Conservation (phyloP, 2,329 filamentous ascomycete genomes). For the Teratosphaeria destructans region DNA sequence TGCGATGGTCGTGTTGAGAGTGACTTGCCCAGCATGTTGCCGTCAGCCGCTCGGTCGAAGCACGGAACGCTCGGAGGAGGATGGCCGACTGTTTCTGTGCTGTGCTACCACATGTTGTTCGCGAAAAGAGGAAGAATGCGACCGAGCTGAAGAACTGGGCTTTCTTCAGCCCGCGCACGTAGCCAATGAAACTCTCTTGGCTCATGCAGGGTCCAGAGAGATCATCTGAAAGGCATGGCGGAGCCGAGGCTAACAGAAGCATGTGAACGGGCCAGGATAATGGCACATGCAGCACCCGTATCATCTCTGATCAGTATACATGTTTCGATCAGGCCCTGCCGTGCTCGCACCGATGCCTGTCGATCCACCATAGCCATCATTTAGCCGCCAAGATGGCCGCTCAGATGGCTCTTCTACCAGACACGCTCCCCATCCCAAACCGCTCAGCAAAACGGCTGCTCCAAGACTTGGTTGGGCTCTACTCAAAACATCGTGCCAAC, state of each 20-base stretch:
- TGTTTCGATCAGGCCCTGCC: background rate
- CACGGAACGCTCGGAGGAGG: too few relatives aligned
- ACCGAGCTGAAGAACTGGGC: too few relatives aligned
- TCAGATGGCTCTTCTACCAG: background rate
- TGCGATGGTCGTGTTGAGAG: background rate
- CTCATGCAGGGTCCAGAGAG: too few relatives aligned
- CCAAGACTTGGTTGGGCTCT: conserved; percentile 54
- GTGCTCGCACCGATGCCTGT: background rate
- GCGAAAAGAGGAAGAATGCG: too few relatives aligned
- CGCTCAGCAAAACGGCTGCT: conserved; percentile 24
- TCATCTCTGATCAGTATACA: background rate
- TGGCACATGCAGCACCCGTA: background rate
- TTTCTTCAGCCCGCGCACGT: too few relatives aligned
- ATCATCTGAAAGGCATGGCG: too few relatives aligned
- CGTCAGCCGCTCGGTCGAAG: too few relatives aligned
- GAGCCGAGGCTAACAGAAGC: background rate
- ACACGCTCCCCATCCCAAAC: conserved; percentile 13
- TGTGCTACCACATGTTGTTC: too few relatives aligned
- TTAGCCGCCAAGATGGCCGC: background rate
- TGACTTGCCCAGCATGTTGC: background rate
- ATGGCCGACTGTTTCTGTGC: too few relatives aligned
- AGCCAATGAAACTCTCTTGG: too few relatives aligned
- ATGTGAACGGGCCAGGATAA: background rate
- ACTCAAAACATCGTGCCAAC: conserved; percentile 67
- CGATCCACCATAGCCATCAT: background rate